phyloP scores from a whole-genome alignment of 1,284 basidiomycete species.

The Malassezia psittaci region DNA sequence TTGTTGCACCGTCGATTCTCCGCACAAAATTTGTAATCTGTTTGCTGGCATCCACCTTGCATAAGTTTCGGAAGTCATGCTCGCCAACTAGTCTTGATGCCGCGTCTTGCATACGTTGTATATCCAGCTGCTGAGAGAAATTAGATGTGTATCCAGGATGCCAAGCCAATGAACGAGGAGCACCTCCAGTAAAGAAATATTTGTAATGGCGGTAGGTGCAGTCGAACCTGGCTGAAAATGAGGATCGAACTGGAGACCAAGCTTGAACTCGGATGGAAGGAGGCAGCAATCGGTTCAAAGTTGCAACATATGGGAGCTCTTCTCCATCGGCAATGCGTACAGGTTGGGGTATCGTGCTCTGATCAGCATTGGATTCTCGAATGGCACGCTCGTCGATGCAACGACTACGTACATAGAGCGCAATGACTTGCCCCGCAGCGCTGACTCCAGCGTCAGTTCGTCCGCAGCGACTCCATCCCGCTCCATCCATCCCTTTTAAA shows the following conservation, averaged over 20 bases:
- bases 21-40: conserved; percentile 73
- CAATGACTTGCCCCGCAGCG: conserved; percentile 85
- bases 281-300: conserved; percentile 83
- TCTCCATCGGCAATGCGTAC: conserved; percentile 2
- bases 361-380: background rate
- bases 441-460: conserved; percentile 91
- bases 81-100: conserved; percentile 67
- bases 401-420: conserved; percentile 58
- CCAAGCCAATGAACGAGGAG: conserved; percentile 21
- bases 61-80: conserved; percentile 92
- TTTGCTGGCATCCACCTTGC: conserved; percentile 86
- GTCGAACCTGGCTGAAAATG: conserved; percentile 79
- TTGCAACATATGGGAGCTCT: conserved; percentile 68
- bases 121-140: conserved; percentile 21
- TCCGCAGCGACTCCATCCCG: conserved; percentile 82
- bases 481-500: conserved; percentile 50
- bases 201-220: conserved; percentile 89
- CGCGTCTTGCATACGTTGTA: conserved; percentile 63
- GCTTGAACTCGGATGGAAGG: conserved; percentile 79
- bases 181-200: conserved; percentile 62
- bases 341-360: background rate
- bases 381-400: conserved; percentile 31
- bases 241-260: conserved; percentile 76
- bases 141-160: conserved; percentile 8
- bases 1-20: conserved; percentile 59